These are phyloP conservation scores for Penicillium coffeae DNA, from an alignment of 495 filamentous ascomycete species.

Conservation along the genomic window DNA sequence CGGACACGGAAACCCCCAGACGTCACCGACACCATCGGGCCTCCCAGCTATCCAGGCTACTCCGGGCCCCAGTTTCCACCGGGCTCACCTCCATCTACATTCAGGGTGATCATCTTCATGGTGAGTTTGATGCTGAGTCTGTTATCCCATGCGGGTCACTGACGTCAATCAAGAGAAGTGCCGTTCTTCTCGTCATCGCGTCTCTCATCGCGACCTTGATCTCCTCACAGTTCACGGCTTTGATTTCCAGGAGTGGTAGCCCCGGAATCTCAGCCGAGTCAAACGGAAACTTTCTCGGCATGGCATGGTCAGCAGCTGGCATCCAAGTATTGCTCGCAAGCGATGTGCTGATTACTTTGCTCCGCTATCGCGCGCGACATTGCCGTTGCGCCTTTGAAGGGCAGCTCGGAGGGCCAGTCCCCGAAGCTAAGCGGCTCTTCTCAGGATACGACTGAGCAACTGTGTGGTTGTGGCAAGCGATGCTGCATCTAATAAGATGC, in stretches of 20 bases:
- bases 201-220: conserved; percentile 13
- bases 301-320: conserved; percentile 12
- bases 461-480: too few relatives aligned
- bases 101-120: too few relatives aligned
- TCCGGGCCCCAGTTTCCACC: too few relatives aligned
- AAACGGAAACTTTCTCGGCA: conserved; percentile 7
- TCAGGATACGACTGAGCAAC: background rate
- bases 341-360: conserved; percentile 1
- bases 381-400: conserved; percentile 6
- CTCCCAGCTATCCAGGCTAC: too few relatives aligned
- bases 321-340: conserved; percentile 9
- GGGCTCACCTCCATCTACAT: too few relatives aligned
- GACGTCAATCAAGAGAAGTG: too few relatives aligned
- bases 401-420: background rate
- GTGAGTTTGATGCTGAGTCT: too few relatives aligned
- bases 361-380: conserved; percentile 3
- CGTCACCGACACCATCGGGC: too few relatives aligned
- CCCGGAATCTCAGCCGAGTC: conserved; percentile 7
- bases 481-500: too few relatives aligned
- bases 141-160: too few relatives aligned
- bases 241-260: conserved; percentile 8
- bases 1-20: too few relatives aligned
- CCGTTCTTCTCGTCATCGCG: conserved; percentile 4
- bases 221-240: conserved; percentile 7
- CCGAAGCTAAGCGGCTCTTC: background rate